A percentile compares a stretch with the other conserved stretches of the same genome.
phyloP scores from a whole-genome alignment of 257 asterid species.

The Nicotiana undulata region DNA sequence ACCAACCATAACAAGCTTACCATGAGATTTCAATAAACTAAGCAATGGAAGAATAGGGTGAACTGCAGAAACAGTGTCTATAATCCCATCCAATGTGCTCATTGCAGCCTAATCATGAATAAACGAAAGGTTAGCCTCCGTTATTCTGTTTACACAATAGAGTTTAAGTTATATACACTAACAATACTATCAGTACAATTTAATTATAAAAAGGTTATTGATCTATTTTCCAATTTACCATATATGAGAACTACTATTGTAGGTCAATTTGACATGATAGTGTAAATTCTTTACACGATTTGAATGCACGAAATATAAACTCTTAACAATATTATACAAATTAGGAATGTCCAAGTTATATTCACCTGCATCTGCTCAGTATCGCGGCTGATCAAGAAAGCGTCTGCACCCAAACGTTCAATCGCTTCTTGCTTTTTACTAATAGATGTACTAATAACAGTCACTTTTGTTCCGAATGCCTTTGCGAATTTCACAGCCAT shows the following conservation, averaged over 20 bases:
- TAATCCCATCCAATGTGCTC: constrained; percentile 43
- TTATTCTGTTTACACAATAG: not conserved
- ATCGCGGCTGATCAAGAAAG: constrained; percentile 40
- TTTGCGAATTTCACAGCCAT: constrained; percentile 45
- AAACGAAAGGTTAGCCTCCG: not conserved
- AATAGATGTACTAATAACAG: constrained; percentile 39
- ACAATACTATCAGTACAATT: too few species aligned
- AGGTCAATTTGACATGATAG: too few species aligned
- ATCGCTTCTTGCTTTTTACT: constrained; percentile 46
- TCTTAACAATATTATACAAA: not conserved
- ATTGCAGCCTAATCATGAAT: constrained; percentile 30
- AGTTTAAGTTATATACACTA: too few species aligned
- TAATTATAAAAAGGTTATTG: too few species aligned
- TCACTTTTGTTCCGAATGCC: constrained; percentile 52
- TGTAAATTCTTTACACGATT: too few species aligned
- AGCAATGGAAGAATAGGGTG: constrained; percentile 42
- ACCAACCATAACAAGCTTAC: constrained; percentile 53
- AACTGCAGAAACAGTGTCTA: constrained; percentile 45
- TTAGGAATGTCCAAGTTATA: not conserved
- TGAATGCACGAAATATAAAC: too few species aligned
- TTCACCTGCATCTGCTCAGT: constrained; percentile 42
- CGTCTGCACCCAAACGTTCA: constrained; percentile 35
- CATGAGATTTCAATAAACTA: constrained; percentile 34
- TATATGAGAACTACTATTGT: too few species aligned
- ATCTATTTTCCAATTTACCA: too few species aligned